A percentile compares a stretch with the other conserved stretches of the same genome.
phyloP scores from a whole-genome alignment of 768 basidiomycete species.

The Tubosaeta brunneosetosa region DNA sequence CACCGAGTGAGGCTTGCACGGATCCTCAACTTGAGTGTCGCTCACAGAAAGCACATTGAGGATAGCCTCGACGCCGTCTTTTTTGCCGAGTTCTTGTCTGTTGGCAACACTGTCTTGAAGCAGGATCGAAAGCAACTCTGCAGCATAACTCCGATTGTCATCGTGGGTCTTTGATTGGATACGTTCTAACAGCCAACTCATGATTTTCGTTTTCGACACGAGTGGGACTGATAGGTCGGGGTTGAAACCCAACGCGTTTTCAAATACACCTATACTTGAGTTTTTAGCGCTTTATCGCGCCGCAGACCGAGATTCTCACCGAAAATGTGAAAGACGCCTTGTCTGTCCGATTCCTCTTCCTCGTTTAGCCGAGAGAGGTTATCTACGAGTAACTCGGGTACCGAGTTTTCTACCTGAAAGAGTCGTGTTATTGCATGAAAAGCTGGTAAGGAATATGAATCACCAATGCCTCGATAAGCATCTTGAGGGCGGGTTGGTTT shows the following conservation, averaged over 20 bases:
- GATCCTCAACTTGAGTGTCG: slow-evolving; percentile 6
- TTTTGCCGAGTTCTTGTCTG: slow-evolving; percentile 61
- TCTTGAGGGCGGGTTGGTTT: slow-evolving; percentile 63
- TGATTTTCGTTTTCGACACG: slow-evolving; percentile 66
- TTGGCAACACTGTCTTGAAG: slow-evolving; percentile 72
- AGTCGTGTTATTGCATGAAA: slow-evolving; percentile 4
- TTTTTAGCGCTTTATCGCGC: background rate
- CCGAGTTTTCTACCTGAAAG: slow-evolving; percentile 70
- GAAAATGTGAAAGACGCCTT: slow-evolving; percentile 92
- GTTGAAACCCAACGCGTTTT: slow-evolving; percentile 86
- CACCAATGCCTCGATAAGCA: slow-evolving; percentile 74
- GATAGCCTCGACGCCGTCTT: slow-evolving; percentile 72
- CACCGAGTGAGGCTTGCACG: slow-evolving; percentile 11
- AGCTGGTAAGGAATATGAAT: slow-evolving; percentile 25
- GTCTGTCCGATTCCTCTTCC: slow-evolving; percentile 81
- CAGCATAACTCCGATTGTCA: slow-evolving; percentile 90
- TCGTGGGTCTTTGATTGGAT: slow-evolving; percentile 71
- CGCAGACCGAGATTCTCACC: slow-evolving; percentile 38
- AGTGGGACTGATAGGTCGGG: slow-evolving; percentile 69
- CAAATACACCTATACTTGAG: slow-evolving; percentile 69
- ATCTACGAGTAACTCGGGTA: slow-evolving; percentile 84
- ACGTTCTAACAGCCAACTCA: slow-evolving; percentile 77
- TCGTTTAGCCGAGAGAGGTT: slow-evolving; percentile 89
- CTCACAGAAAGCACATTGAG: slow-evolving; percentile 80
- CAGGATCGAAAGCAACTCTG: slow-evolving; percentile 88